Percentiles rank a stretch among this genome's conserved stretches.
Evolutionary conservation across 2,329 filamentous ascomycete genomes (phyloP).

Genomic region (Colletotrichum phormii): DNA sequence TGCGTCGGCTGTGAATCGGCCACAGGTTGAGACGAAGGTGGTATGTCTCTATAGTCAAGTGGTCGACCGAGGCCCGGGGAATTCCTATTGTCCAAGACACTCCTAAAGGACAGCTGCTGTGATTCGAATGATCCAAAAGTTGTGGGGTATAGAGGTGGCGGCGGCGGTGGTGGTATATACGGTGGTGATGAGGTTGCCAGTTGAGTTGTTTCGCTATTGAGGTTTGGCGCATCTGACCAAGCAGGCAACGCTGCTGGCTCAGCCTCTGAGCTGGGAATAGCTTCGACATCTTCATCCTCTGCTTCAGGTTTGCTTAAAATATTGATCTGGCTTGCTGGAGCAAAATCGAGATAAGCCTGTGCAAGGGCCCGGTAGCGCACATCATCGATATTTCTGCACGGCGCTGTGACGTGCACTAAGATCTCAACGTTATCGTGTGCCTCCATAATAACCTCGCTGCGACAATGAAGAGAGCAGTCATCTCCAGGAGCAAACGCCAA

Average conservation of each 20-base stretch:
- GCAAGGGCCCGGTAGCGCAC: slow-evolving; percentile 61
- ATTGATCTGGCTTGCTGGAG: slow-evolving; percentile 42
- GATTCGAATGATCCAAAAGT: slow-evolving; percentile 7
- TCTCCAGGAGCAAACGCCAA: slow-evolving; percentile 5
- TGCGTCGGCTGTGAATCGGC: slow-evolving; percentile 2
- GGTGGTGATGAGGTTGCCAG: slow-evolving; percentile 22
- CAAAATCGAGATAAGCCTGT: slow-evolving; percentile 62
- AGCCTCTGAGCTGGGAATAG: slow-evolving; percentile 13
- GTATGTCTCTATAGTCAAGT: neutral
- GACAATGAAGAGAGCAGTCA: neutral
- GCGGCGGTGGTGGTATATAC: neutral
- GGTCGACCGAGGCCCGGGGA: slow-evolving; percentile 42
- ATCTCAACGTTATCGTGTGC: slow-evolving; percentile 58
- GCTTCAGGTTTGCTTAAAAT: neutral
- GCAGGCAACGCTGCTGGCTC: slow-evolving; percentile 7
- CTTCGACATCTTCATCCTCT: neutral
- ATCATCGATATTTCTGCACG: slow-evolving; percentile 61
- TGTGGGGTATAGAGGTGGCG: neutral
- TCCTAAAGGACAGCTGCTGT: slow-evolving; percentile 55
- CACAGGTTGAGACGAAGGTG: slow-evolving; percentile 13
- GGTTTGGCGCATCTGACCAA: slow-evolving; percentile 26
- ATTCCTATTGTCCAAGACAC: slow-evolving; percentile 56
- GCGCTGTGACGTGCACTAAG: slow-evolving; percentile 66
- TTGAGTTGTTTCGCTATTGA: slow-evolving; percentile 15
- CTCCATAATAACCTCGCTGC: slow-evolving; percentile 29